A percentile compares a stretch with the other conserved stretches of the same genome.
Evolutionary conservation across 345 rosid species (phyloP).

Genomic region (Noccaea caerulescens): DNA sequence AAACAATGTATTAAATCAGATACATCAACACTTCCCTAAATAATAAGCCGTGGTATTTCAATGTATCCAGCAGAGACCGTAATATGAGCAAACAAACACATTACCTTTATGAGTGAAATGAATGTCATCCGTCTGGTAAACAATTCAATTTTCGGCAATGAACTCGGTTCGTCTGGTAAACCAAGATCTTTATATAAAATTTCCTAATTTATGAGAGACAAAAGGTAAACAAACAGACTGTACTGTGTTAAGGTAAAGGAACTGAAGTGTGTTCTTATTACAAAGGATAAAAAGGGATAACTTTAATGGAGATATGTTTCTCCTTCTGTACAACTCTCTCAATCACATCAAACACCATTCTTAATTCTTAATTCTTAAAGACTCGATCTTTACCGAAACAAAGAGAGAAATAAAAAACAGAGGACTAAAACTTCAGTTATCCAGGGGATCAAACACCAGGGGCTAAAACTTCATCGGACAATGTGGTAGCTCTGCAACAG

Average conservation of each 20-base stretch:
- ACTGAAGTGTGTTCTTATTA: conserved; percentile 21
- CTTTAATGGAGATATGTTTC: conserved; percentile 5
- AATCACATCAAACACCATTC: conserved; percentile 23
- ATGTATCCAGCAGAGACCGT: no score
- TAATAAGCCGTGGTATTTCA: no score
- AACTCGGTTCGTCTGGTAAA: background rate
- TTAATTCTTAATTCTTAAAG: conserved; percentile 3
- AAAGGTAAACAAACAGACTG: conserved; percentile 11
- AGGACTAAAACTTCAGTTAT: no score
- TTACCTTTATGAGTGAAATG: no score
- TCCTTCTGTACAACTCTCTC: conserved; percentile 20
- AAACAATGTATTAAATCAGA: no score
- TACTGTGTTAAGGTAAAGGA: background rate
- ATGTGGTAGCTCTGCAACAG: conserved; percentile 29
- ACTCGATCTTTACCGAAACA: conserved; percentile 30
- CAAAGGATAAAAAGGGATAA: conserved; percentile 2
- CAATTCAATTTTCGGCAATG: background rate
- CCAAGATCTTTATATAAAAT: background rate
- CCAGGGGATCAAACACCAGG: no score
- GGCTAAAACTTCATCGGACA: conserved; percentile 9
- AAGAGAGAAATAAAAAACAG: background rate
- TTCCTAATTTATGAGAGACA: background rate
- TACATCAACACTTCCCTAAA: no score
- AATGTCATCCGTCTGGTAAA: no score
- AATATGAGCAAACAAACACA: no score